Evolutionary conservation across 257 asterid genomes (phyloP), one percentile per base, ranked within the genome.

Genomic region (Echites panduratus): DNA sequence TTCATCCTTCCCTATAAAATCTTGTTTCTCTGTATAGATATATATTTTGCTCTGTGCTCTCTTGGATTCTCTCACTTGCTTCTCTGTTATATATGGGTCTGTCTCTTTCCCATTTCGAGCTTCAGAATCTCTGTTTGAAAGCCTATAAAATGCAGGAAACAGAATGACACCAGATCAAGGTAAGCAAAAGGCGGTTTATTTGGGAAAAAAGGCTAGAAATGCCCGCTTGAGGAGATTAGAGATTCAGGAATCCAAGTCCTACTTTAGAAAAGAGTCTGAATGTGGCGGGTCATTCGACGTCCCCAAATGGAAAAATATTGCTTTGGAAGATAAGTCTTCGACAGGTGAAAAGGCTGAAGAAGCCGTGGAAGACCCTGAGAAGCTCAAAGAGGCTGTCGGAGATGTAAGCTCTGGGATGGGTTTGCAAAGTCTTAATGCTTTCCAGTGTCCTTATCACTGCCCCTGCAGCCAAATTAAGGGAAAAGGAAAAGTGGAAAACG

Each of bases 171-270:
- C 50, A 41, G 58, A 16, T 35, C 19, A 14, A 16, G 68, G 13
- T 49, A 43, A 70, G 47, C 32, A 53, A 10, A 50, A 20, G 24
- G 14, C 1, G 19, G 13, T 9, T 56, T 20, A 66, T 19, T 66
- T 16, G 1, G 73, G 56, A 12, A 43, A 61, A 17, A 62, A 47
- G 64, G 70, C n/a, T 49, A 64, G 61, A 45, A 73, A 29, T 50
- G 74, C 66, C 26, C 71, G 78, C 64, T 71, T 40, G 50, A 70
- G 29, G 72, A 73, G 72, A 44, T 52, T 58, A 13, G 26, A 68
- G 9, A 26, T 52, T 6, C 38, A 66, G n/a, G 32, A 58, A 43
- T 58, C 40, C 41, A 26, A 35, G 9, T 1, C 68, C 9, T 7
- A n/a, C 35, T 29, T 26, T 24, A 53, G 27, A 6, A 53, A 53